Percentiles rank a stretch among this genome's conserved stretches.
Conservation (phyloP, 208 protist species). For the Trypanosoma conorhini region DNA sequence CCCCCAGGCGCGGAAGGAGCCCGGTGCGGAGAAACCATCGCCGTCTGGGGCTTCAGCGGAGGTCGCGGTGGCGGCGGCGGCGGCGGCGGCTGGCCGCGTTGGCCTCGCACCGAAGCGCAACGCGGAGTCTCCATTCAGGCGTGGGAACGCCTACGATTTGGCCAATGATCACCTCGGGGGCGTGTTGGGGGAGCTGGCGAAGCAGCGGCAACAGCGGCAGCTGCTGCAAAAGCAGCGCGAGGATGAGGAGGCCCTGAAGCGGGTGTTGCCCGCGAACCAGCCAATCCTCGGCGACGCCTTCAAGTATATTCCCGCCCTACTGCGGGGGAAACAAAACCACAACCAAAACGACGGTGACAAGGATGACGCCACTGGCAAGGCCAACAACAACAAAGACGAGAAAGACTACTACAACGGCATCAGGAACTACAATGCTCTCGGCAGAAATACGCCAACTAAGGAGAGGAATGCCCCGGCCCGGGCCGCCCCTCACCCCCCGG, state of each 20-base stretch:
- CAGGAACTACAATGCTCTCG: not conserved
- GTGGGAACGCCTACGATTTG: not conserved
- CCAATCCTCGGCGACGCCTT: not conserved
- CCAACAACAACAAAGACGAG: not conserved
- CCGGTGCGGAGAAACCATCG: not conserved
- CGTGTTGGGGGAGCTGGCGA: not conserved
- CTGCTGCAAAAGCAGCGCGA: not conserved
- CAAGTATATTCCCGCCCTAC: conserved; percentile 12
- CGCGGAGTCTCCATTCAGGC: conserved; percentile 29
- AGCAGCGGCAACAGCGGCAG: not conserved
- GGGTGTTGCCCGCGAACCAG: not conserved
- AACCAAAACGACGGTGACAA: not conserved
- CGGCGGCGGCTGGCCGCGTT: not conserved
- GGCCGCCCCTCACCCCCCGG: not conserved
- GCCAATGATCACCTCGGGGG: not conserved
- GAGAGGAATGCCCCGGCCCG: not conserved
- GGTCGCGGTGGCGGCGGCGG: not conserved
- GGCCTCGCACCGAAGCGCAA: conserved; percentile 14
- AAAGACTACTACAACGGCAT: not conserved
- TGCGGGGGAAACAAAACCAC: conserved; percentile 11
- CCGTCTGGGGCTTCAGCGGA: not conserved
- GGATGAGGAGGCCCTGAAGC: not conserved
- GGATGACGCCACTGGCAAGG: conserved; percentile 2
- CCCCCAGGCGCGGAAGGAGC: not conserved
- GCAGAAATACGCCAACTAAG: not conserved